Evolutionary conservation across 2,329 filamentous ascomycete species (phyloP), one percentile per base, ranked within the genome.

Genomic region (Orbilia blumenaviensis): DNA sequence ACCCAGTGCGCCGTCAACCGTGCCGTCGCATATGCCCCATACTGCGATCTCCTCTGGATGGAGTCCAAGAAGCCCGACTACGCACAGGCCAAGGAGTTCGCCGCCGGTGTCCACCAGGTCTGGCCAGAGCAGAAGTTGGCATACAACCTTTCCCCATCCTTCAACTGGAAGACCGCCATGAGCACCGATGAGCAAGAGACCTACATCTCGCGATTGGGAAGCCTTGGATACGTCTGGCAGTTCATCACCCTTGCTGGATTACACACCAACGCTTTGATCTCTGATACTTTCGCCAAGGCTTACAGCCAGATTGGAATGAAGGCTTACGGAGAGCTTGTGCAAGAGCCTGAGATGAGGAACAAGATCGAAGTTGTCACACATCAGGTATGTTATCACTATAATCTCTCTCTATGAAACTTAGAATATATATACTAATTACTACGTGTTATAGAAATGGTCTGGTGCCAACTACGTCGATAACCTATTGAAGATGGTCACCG

Each of bases 191-290:
- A 98, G 83, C 95, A 99, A 85, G 93, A 97, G 86, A 99, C 95
- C 18, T 99, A 98, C 86, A 99, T 99, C 86, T 86, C 90, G 78
- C 92, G 95, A 44, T 91, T 99, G 42, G 93, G 90, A 77, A 82
- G 86, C 78, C 88, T 99, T 56, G 95, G 95, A 78, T 99, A 99
- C 88, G 96, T 93, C 89, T 99, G 95, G 95, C 95, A 99, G 84
- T 99, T 99, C 87, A 99, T 99, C 86, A 99, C 95, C n/a, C 89
- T 99, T 52, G 95, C 94, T 3, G 95, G 95, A 80, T 88, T 99
- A 82, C 95, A 99, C 87, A 96, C 93, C 78, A 97, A 93, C 2
- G 95, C 94, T 38, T 89, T 99, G 63, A 96, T 97, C 85, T 91
- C 90, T 81, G 89, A 98, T 85, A 89, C 90, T 78, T 99, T 99